Base-by-base conservation (phyloP, 805 yeast species). In the Wickerhamiella cacticola region DNA sequence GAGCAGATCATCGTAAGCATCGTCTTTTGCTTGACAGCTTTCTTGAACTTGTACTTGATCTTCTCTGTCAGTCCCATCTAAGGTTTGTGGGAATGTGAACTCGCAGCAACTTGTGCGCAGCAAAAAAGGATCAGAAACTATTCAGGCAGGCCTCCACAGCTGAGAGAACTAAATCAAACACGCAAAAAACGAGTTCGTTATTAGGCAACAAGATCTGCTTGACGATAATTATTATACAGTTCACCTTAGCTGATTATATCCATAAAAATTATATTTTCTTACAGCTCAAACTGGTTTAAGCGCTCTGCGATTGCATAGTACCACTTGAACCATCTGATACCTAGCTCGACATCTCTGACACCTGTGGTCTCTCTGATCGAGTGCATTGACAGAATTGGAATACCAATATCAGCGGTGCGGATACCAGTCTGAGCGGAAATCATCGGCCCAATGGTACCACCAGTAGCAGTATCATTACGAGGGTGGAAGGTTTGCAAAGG, bases 321-420 rank as follows among this genome's bases (percentile, higher is more conserved):
- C 1, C 79, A 82, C 43, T 65, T 70, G 68, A 81, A 82, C 61
- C 80, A 79, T 62, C 76, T 76, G 41, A 75, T 71, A 29, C 82
- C 94, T 49, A 81, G 67, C 19, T 82, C 83, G 48, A 82, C 72
- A 60, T 84, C 94, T 58, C 74, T 73, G 12, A 80, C 68, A 24
- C 95, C 94, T 33, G 82, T 73, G 22, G 85, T 74, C 24, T 92
- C 94, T 58, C 94, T 72, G 54, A 84, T 81, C 42, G 87, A 79
- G 63, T 84, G 95, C 95, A 84, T 84, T 3, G 88, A 76, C 57
- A 81, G 69, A 63, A 83, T 89, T 1, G 94, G 79, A 56, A 84
- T 80, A 49, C 95, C 95, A 54, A 82, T 65, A 59, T 84, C 95
- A 49, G 82, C 72, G 57, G 64, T 54, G 21, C 67, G 56, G 49